phyloP scores from a whole-genome alignment of 1,139 yeast species.

The Lodderomyces theae region DNA sequence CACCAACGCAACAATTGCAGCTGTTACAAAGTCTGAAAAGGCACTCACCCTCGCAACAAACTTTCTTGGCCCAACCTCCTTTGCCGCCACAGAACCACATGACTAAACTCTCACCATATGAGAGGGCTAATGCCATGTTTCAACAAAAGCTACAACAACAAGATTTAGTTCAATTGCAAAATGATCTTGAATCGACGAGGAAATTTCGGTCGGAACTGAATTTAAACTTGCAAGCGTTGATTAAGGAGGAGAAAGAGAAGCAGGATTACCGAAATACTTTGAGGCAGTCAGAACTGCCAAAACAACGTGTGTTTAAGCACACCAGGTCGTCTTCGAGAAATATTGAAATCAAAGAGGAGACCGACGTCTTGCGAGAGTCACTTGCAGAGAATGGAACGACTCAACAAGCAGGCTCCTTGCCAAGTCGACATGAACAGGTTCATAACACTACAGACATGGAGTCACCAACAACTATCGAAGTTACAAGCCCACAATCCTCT shows the following conservation, averaged over 20 bases:
- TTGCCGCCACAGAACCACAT: constrained; percentile 3
- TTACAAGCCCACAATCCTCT: constrained; percentile 18
- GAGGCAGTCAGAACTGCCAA: not conserved
- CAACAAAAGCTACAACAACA: constrained; percentile 11
- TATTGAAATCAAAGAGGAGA: not conserved
- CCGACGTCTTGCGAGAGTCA: not conserved
- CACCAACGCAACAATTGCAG: not conserved
- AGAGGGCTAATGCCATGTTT: constrained; percentile 7
- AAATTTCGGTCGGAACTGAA: constrained; percentile 10
- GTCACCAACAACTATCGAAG: constrained; percentile 17
- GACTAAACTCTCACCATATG: constrained; percentile 5
- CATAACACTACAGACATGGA: no score
- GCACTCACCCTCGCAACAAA: constrained; percentile 4
- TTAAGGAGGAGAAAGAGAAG: constrained; percentile 3
- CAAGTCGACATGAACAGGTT: no score
- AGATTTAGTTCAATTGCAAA: constrained; percentile 6
- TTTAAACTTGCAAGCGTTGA: constrained; percentile 9
- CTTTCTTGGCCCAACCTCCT: not conserved
- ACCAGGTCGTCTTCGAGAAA: not conserved
- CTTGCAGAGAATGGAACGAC: not conserved
- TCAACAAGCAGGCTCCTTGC: no score
- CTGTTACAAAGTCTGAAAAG: constrained; percentile 2
- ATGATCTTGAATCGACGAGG: constrained; percentile 1
- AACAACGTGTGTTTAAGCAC: not conserved
- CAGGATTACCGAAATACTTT: not conserved